Percentiles rank a stretch among this genome's conserved stretches.
These are phyloP conservation scores for Rhododendron henanense DNA, from an alignment of 148 eudicot genomes.

Conservation along the genomic window DNA sequence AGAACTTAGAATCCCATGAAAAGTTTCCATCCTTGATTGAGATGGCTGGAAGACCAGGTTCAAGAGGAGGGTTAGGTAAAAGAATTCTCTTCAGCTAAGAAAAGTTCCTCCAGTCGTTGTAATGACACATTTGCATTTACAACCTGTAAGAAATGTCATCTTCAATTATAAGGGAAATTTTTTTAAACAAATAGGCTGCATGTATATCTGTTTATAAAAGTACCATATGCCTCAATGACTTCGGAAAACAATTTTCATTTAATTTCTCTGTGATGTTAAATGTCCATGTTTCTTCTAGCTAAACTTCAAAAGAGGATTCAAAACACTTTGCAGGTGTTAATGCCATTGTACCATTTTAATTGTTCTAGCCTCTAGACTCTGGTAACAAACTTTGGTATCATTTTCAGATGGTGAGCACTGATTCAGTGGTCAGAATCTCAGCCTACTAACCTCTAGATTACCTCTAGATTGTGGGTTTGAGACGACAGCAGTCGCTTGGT, in stretches of 20 bases:
- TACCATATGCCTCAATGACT: background rate
- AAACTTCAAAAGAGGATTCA: background rate
- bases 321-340: background rate
- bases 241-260: background rate
- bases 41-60: conserved; percentile 46
- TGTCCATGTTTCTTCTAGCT: background rate
- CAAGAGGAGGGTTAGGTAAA: conserved; percentile 53
- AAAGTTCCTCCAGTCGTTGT: conserved; percentile 55
- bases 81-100: conserved; percentile 53
- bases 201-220: background rate
- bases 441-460: background rate
- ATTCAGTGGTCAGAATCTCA: background rate
- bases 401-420: background rate
- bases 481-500: background rate
- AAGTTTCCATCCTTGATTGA: conserved; percentile 54
- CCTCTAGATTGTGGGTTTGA: background rate
- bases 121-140: conserved; percentile 59
- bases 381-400: background rate
- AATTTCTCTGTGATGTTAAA: background rate
- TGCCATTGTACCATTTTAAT: background rate
- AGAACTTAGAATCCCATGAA: conserved; percentile 59
- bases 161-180: background rate
- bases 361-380: background rate
- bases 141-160: conserved; percentile 29
- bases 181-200: conserved; percentile 13